These are phyloP conservation scores for Candida nemodendra DNA, from an alignment of 805 yeast species.

Conservation along the genomic window DNA sequence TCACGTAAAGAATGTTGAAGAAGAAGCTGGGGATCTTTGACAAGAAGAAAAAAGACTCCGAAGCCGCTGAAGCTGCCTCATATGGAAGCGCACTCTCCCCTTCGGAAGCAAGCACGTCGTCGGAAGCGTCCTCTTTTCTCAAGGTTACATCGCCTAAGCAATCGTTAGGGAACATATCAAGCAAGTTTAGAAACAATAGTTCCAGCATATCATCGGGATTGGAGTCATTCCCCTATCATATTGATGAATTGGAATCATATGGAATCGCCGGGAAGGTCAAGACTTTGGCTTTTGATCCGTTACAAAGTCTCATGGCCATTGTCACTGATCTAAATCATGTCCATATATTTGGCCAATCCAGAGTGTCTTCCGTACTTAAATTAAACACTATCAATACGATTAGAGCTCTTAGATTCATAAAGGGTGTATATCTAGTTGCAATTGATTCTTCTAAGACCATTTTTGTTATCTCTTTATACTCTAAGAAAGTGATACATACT, in stretches of 20 bases:
- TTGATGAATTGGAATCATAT: slow-evolving; percentile 38
- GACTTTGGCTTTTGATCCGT: slow-evolving; percentile 79
- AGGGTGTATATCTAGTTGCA: slow-evolving; percentile 79
- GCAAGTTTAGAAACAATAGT: slow-evolving; percentile 14
- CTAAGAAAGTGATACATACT: slow-evolving; percentile 58
- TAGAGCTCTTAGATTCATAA: slow-evolving; percentile 60
- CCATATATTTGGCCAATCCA: slow-evolving; percentile 79
- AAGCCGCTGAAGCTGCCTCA: slow-evolving; percentile 2
- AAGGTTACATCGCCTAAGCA: slow-evolving; percentile 12
- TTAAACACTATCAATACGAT: slow-evolving; percentile 51
- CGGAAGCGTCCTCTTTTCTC: slow-evolving; percentile 9
- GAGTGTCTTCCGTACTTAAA: slow-evolving; percentile 68
- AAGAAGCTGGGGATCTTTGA: slow-evolving; percentile 16
- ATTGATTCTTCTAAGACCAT: slow-evolving; percentile 61
- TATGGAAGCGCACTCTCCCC: not conserved
- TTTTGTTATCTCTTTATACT: slow-evolving; percentile 65
- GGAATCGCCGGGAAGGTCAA: slow-evolving; percentile 67
- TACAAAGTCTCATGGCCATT: slow-evolving; percentile 81
- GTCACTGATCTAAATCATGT: slow-evolving; percentile 70
- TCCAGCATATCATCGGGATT: slow-evolving; percentile 32
- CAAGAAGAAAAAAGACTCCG: slow-evolving; percentile 11
- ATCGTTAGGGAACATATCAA: slow-evolving; percentile 6
- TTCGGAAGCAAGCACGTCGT: slow-evolving; percentile 1
- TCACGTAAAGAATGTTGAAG: slow-evolving; percentile 26
- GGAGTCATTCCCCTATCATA: slow-evolving; percentile 25